A percentile compares a stretch with the other conserved stretches of the same genome.
These are phyloP conservation scores for Sesbania bispinosa DNA, from an alignment of 306 rosid species.

Conservation along the genomic window DNA sequence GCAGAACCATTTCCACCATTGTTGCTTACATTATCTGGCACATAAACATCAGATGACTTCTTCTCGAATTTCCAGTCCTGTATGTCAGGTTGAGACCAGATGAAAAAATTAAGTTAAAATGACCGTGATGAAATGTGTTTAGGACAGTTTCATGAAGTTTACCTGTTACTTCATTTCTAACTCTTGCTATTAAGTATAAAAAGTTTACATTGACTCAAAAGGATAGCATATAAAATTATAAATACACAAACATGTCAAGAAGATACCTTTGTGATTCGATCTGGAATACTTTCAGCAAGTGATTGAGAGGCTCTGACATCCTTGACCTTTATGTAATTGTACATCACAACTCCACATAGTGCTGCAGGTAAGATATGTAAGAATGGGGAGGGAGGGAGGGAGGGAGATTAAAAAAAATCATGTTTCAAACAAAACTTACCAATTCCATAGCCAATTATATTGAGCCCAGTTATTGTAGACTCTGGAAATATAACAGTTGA, in stretches of 20 bases:
- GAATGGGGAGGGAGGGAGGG: background rate
- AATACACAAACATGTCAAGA: background rate
- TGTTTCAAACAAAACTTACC: constrained; percentile 44
- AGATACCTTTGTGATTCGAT: constrained; percentile 60
- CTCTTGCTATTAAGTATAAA: background rate
- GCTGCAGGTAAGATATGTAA: constrained; percentile 27
- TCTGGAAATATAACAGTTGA: too few relatives aligned
- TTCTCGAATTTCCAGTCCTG: constrained; percentile 98
- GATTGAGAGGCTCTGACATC: constrained; percentile 86
- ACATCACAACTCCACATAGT: constrained; percentile 93
- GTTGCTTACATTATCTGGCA: constrained; percentile 34
- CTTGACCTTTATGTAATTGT: constrained; percentile 86
- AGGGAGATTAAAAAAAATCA: background rate
- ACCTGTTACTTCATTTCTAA: background rate
- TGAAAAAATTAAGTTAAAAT: too few relatives aligned
- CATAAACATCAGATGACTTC: constrained; percentile 55
- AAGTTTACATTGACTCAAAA: background rate
- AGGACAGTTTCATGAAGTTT: background rate
- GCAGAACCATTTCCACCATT: constrained; percentile 42
- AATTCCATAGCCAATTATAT: constrained; percentile 88
- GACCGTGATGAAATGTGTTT: background rate
- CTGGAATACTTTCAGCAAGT: constrained; percentile 59
- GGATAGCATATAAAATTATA: background rate
- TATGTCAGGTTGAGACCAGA: constrained; percentile 4
- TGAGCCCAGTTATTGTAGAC: constrained; percentile 79